Percentiles rank a stretch among this genome's conserved stretches.
These are phyloP conservation scores for Onygena corvina DNA, from an alignment of 2,329 filamentous ascomycete genomes.

Conservation along the genomic window DNA sequence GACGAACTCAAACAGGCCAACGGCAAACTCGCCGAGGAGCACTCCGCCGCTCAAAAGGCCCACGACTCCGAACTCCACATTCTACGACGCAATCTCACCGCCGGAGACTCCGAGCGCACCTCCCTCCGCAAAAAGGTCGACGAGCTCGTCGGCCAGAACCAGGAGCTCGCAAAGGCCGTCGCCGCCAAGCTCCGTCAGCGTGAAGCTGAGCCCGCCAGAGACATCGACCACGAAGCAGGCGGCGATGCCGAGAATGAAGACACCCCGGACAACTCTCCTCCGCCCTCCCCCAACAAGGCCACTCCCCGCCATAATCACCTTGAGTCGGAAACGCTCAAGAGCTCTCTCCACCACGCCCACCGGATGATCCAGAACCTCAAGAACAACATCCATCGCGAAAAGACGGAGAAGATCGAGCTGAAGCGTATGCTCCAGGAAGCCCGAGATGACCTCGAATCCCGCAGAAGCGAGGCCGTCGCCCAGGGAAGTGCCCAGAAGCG, in stretches of 20 bases:
- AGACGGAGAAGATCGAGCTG: constrained; percentile 94
- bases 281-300: constrained; percentile 77
- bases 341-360: constrained; percentile 85
- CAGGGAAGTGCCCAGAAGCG: constrained; percentile 37
- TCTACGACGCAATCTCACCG: constrained; percentile 65
- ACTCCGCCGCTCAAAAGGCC: constrained; percentile 62
- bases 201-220: constrained; percentile 51
- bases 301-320: constrained; percentile 82
- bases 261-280: constrained; percentile 82
- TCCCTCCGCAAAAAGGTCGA: constrained; percentile 74
- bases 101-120: constrained; percentile 66
- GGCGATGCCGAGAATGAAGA: constrained; percentile 55
- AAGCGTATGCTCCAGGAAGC: constrained; percentile 92
- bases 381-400: constrained; percentile 89
- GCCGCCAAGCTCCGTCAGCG: constrained; percentile 58
- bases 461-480: constrained; percentile 39
- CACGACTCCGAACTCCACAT: constrained; percentile 81
- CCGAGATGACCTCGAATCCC: constrained; percentile 73
- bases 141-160: constrained; percentile 76
- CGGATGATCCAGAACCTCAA: constrained; percentile 93
- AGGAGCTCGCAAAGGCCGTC: constrained; percentile 76
- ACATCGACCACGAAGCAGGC: constrained; percentile 50
- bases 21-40: constrained; percentile 68
- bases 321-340: constrained; percentile 92
- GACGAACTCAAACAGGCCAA: constrained; percentile 78